Conservation (phyloP, 768 basidiomycete species). For the Scleroderma citrinum region DNA sequence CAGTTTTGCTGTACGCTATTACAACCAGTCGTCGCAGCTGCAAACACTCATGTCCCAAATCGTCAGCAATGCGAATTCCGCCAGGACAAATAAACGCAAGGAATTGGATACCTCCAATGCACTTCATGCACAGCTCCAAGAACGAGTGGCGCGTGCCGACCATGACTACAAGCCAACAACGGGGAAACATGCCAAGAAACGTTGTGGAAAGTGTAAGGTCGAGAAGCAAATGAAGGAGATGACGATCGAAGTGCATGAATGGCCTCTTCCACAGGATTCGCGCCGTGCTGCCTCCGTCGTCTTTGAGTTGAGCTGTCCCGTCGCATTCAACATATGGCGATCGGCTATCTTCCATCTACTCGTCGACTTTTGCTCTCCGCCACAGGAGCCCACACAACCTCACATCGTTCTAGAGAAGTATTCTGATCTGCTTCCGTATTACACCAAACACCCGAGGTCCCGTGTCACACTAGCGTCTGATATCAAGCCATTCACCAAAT, state of each 20-base stretch:
- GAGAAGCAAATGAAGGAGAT: constrained; percentile 13
- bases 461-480: constrained; percentile 19
- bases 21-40: constrained; percentile 16
- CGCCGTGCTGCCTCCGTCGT: constrained; percentile 21
- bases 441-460: no score
- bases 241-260: constrained; percentile 33
- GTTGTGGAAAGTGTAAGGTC: constrained; percentile 24
- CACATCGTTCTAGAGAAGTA: constrained; percentile 16
- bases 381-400: background rate
- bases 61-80: constrained; percentile 17
- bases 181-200: background rate
- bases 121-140: background rate
- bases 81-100: background rate
- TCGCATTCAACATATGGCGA: no score
- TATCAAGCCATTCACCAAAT: constrained; percentile 16
- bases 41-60: constrained; percentile 26
- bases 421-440: constrained; percentile 7
- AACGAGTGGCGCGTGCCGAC: no score
- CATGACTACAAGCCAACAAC: background rate
- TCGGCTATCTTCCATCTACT: constrained; percentile 31
- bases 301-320: no score
- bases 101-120: constrained; percentile 12
- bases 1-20: constrained; percentile 34
- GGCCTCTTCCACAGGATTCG: constrained; percentile 33
- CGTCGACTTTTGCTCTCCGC: constrained; percentile 25